phyloP scores from a whole-genome alignment of 768 basidiomycete genomes.

The Stropharia rugosoannulata region DNA sequence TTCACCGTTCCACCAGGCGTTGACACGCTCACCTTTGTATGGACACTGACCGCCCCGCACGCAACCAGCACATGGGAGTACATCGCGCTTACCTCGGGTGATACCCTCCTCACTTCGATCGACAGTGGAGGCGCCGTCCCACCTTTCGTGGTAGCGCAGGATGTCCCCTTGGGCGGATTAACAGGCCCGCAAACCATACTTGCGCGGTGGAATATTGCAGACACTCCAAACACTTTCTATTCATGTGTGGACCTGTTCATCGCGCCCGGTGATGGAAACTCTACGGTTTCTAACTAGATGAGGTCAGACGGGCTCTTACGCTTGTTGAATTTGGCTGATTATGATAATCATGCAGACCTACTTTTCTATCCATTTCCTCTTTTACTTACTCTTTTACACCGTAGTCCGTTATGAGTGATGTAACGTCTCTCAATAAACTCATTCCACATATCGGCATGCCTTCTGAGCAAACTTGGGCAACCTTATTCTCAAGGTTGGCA shows the following conservation, averaged over 20 bases:
- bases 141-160: neutral
- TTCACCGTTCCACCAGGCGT: neutral
- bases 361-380: no score
- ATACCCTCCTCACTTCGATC: neutral
- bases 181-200: conserved; percentile 5
- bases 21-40: conserved; percentile 3
- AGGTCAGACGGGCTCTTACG: no score
- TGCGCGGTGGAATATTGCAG: conserved; percentile 9
- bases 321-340: no score
- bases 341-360: no score
- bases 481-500: no score
- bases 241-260: conserved; percentile 9
- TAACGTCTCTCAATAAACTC: no score
- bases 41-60: conserved; percentile 3
- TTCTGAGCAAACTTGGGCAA: no score
- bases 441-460: no score
- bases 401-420: no score
- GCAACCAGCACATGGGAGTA: conserved; percentile 6
- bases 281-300: no score
- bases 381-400: no score
- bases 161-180: neutral
- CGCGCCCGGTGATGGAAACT: neutral
- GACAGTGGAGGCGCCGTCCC: neutral
- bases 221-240: conserved; percentile 7
- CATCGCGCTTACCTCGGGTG: neutral